Evolutionary conservation across 768 basidiomycete genomes (phyloP), one percentile per base, ranked within the genome.

Genomic region (Serendipita vermifera): DNA sequence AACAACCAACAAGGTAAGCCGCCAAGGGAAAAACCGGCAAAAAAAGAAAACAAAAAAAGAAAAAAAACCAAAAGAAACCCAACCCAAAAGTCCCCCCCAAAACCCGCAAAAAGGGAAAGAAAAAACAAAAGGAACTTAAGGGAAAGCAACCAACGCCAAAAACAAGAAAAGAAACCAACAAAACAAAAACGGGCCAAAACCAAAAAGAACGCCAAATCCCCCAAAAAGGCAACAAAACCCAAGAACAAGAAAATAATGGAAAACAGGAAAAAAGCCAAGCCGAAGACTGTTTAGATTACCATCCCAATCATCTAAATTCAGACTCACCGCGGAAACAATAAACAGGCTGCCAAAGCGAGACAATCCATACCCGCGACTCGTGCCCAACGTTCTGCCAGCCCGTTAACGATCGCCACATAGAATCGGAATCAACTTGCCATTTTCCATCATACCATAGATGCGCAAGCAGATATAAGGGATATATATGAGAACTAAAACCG

Each of bases 1-100:
- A 93, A 75, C 82, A 96, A 87, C 89, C 90, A 94, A 91, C 90
- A 96, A 0, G 84, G 81, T 55, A 93, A 88, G 27, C 79, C 76
- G 22, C 78, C 79, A 0, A 57, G 63, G 11, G 55, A 57, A 59
- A 60, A 66, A 55, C 33, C 26, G 38, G 55, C 9, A 36, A 36
- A n/a, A n/a, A n/a, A n/a, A 9, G 35, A 9, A 9, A 36, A 36
- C 9, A 9, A 36, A 9, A 36, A 9, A 36, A n/a, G 9, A 9
- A 9, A n/a, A n/a, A 9, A 36, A 9, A n/a, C 35, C 35, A 36
- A 36, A 9, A n/a, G n/a, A 9, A n/a, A 36, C 35, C n/a, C n/a
- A 36, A 9, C n/a, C 35, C 9, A 36, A 36, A 9, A n/a, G 9
- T 9, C 35, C 35, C n/a, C 35, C 9, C 35, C 9, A 36, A 9